These are phyloP conservation scores for Coemansia sp. DNA, from an alignment of 192 early-diverging fungal genomes.

Conservation along the genomic window DNA sequence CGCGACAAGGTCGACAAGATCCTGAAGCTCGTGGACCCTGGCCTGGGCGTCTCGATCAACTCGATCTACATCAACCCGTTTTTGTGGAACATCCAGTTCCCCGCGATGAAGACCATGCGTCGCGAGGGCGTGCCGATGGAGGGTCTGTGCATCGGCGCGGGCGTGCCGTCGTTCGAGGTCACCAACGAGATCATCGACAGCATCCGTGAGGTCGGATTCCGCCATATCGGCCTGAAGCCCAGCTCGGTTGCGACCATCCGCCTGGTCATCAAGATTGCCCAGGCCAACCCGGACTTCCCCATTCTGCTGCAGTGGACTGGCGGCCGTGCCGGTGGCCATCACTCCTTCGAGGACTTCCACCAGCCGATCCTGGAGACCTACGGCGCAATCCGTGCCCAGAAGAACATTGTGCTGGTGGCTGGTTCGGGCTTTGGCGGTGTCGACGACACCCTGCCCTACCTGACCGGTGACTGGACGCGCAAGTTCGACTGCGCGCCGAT, in stretches of 20 bases:
- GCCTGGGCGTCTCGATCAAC: constrained; percentile 85
- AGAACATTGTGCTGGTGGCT: constrained; percentile 85
- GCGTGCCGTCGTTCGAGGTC: constrained; percentile 84
- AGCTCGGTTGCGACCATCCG: constrained; percentile 84
- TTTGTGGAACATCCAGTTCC: constrained; percentile 87
- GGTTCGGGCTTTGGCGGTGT: constrained; percentile 91
- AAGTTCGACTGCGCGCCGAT: constrained; percentile 84
- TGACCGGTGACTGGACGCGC: constrained; percentile 89
- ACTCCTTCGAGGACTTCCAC: constrained; percentile 96
- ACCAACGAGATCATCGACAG: constrained; percentile 83
- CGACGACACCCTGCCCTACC: constrained; percentile 84
- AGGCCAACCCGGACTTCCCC: constrained; percentile 83
- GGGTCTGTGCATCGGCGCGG: constrained; percentile 87
- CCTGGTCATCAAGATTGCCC: constrained; percentile 82
- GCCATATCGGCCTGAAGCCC: constrained; percentile 90
- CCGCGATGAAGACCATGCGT: constrained; percentile 77
- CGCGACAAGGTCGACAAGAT: constrained; percentile 80
- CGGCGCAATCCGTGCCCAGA: constrained; percentile 76
- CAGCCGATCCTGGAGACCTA: constrained; percentile 73
- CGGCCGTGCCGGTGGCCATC: constrained; percentile 94
- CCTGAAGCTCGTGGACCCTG: constrained; percentile 71
- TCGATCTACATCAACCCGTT: constrained; percentile 86
- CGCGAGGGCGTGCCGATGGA: constrained; percentile 90
- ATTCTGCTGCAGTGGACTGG: constrained; percentile 95
- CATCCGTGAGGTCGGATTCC: constrained; percentile 76